A percentile compares a stretch with the other conserved stretches of the same genome.
phyloP scores from a whole-genome alignment of 495 filamentous ascomycete species.

The Xanthoparmelia taractica region DNA sequence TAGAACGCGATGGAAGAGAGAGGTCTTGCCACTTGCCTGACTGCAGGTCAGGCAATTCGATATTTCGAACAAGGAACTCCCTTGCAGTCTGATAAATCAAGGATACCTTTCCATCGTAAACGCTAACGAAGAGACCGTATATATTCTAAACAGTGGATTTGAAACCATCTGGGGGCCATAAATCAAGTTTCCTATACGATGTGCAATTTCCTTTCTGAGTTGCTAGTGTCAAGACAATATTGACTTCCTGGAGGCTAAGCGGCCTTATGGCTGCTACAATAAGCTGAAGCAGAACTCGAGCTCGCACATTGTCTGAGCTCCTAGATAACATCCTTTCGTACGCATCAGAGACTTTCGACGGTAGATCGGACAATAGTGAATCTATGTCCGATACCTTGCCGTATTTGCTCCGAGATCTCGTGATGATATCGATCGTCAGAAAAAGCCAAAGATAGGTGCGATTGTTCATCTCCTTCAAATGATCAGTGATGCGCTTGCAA shows the following conservation, averaged over 20 bases:
- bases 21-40: too few species aligned
- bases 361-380: conserved; percentile 27
- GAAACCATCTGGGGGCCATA: conserved; percentile 26
- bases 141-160: conserved; percentile 28
- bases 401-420: conserved; percentile 21
- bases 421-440: conserved; percentile 33
- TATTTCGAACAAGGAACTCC: too few species aligned
- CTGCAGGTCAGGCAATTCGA: too few species aligned
- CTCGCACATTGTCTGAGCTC: conserved; percentile 19
- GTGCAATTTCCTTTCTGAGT: conserved; percentile 22
- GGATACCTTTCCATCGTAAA: conserved; percentile 34
- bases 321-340: conserved; percentile 33
- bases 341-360: conserved; percentile 29
- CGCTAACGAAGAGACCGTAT: conserved; percentile 36
- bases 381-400: conserved; percentile 22
- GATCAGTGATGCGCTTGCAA: conserved; percentile 21
- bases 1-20: too few species aligned
- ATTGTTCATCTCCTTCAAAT: conserved; percentile 33
- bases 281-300: too few species aligned
- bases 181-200: conserved; percentile 24
- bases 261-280: conserved; percentile 33
- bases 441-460: conserved; percentile 46
- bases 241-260: conserved; percentile 34
- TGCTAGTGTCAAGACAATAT: conserved; percentile 33
- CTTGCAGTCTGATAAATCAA: too few species aligned